Conservation (phyloP, 768 basidiomycete species). For the Mycena chlorophos region DNA sequence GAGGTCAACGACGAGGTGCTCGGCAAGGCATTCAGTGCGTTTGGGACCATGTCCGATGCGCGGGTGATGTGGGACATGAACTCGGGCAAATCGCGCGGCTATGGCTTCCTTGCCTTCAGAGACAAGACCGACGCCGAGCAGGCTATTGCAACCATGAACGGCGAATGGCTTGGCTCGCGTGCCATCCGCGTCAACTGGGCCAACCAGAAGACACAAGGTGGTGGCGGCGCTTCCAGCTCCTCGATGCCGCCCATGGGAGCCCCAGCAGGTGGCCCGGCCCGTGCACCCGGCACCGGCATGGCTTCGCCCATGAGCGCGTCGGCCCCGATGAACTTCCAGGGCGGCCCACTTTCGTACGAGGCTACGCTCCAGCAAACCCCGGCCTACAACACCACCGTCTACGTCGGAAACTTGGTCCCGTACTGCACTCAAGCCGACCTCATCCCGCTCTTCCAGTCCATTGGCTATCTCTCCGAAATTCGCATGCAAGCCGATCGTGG, state of each 20-base stretch:
- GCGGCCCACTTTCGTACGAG: constrained; percentile 88
- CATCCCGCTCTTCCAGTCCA: constrained; percentile 96
- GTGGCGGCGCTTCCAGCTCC: constrained; percentile 32
- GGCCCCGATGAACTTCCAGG: constrained; percentile 88
- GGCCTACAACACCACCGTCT: constrained; percentile 92
- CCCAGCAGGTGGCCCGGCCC: constrained; percentile 46
- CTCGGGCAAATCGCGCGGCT: constrained; percentile 96
- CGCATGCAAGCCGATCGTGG: constrained; percentile 99
- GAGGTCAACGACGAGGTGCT: constrained; percentile 99
- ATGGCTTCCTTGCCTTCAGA: constrained; percentile 97
- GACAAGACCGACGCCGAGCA: constrained; percentile 99
- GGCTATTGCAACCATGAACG: constrained; percentile 99
- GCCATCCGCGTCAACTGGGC: constrained; percentile 99
- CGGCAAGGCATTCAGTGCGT: constrained; percentile 94
- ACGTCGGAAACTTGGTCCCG: constrained; percentile 97
- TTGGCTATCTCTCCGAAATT: constrained; percentile 97
- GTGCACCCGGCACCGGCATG: constrained; percentile 29
- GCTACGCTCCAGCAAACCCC: constrained; percentile 92
- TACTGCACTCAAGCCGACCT: constrained; percentile 97
- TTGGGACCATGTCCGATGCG: constrained; percentile 94
- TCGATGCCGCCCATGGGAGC: constrained; percentile 28
- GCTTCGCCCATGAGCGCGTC: constrained; percentile 50
- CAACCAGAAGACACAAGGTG: constrained; percentile 96
- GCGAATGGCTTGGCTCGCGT: constrained; percentile 97
- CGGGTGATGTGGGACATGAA: constrained; percentile 99